A percentile compares a stretch with the other conserved stretches of the same genome.
phyloP scores from a whole-genome alignment of 495 filamentous ascomycete species.

The Gamarada debralockiae region DNA sequence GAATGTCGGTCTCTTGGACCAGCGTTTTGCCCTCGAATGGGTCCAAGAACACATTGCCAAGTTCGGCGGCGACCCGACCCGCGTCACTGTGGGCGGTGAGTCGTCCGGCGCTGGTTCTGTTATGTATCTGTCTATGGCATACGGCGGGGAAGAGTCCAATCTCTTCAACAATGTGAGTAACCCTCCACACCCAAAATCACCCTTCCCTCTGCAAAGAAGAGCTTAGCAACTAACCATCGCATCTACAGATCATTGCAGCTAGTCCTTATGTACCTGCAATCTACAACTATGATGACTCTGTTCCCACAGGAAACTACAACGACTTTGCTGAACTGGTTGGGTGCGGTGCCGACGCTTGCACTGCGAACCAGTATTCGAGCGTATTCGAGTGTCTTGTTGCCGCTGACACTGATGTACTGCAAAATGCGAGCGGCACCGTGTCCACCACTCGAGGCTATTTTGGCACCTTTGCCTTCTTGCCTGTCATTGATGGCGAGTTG shows the following conservation, averaged over 20 bases:
- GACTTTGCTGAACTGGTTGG: conserved; percentile 50
- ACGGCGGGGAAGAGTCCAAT: conserved; percentile 36
- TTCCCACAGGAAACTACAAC: conserved; percentile 51
- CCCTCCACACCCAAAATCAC: neutral
- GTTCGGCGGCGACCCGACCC: conserved; percentile 63
- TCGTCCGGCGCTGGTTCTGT: conserved; percentile 64
- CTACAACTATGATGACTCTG: conserved; percentile 42
- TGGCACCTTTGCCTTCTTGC: conserved; percentile 52
- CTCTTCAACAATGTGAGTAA: conserved; percentile 7
- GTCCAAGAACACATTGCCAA: conserved; percentile 62
- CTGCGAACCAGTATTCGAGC: conserved; percentile 20
- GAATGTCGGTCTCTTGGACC: conserved; percentile 65
- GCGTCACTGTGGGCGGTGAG: conserved; percentile 67
- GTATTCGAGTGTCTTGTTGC: conserved; percentile 51
- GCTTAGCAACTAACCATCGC: conserved; percentile 32
- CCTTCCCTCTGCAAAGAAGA: neutral
- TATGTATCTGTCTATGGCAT: conserved; percentile 59
- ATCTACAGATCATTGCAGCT: conserved; percentile 43
- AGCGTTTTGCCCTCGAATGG: conserved; percentile 66
- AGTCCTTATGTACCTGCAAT: conserved; percentile 43
- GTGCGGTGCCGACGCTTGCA: conserved; percentile 33
- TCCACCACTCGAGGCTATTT: conserved; percentile 35
- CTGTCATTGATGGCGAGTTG: conserved; percentile 58
- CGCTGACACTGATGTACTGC: conserved; percentile 45
- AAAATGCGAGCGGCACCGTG: conserved; percentile 50